phyloP scores from a whole-genome alignment of 148 eudicot genomes.

The Persicaria tinctoria region DNA sequence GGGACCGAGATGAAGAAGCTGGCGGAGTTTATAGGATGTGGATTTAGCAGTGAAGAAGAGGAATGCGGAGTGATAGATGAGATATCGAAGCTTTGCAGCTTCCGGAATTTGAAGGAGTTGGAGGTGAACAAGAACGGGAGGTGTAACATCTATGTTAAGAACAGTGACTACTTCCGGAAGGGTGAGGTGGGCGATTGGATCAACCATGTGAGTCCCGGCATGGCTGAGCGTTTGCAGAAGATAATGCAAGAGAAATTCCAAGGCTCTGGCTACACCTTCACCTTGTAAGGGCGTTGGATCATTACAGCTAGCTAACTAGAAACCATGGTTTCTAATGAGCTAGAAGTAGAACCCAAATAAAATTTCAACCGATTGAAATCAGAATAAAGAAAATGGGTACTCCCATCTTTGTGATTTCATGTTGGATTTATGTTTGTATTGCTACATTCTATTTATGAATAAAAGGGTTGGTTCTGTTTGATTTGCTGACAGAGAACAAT shows the following conservation, averaged over 20 bases:
- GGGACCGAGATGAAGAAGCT: not conserved
- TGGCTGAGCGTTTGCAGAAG: conserved; percentile 27
- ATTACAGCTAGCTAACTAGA: not conserved
- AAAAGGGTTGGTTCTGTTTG: no score
- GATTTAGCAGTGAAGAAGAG: not conserved
- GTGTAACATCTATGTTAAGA: conserved; percentile 27
- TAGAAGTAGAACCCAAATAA: no score
- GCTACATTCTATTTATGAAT: no score
- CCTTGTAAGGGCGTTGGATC: not conserved
- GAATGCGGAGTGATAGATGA: not conserved
- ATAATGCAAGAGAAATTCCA: conserved; percentile 38
- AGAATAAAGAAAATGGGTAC: no score
- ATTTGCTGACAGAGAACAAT: no score
- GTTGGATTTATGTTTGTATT: no score
- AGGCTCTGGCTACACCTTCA: conserved; percentile 23
- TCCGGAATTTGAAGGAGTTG: conserved; percentile 7
- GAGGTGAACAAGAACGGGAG: conserved; percentile 42
- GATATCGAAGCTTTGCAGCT: conserved; percentile 26
- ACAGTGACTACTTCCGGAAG: conserved; percentile 36
- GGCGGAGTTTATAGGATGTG: not conserved
- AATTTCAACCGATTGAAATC: no score
- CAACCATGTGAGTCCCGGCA: conserved; percentile 22
- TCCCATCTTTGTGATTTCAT: no score
- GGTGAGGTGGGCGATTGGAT: conserved; percentile 41
- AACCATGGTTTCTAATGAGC: no score